These are phyloP conservation scores for Hymenoscyphus occultus DNA, from an alignment of 2,329 filamentous ascomycete species.

Conservation along the genomic window DNA sequence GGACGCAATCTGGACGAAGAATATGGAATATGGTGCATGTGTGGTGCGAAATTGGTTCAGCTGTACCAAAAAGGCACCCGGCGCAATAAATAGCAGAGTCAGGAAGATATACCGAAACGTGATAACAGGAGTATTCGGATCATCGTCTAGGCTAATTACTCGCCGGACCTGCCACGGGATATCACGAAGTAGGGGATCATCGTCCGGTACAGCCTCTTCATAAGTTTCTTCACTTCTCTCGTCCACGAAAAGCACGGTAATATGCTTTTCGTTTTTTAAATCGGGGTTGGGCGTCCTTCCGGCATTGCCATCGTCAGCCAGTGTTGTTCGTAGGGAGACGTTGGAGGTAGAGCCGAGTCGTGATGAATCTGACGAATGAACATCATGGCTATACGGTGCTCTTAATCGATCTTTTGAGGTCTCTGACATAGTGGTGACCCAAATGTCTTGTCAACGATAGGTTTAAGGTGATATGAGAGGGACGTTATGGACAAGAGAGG, in stretches of 20 bases:
- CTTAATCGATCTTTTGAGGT: slow-evolving; percentile 3
- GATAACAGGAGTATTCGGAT: slow-evolving; percentile 52
- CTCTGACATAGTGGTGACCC: slow-evolving; percentile 1
- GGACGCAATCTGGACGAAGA: slow-evolving; percentile 55
- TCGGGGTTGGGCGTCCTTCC: slow-evolving; percentile 13
- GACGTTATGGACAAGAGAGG: neutral
- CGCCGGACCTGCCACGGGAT: slow-evolving; percentile 55
- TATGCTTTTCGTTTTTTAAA: slow-evolving; percentile 5
- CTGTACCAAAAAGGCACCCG: slow-evolving; percentile 55
- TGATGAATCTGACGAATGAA: slow-evolving; percentile 8
- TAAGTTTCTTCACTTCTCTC: slow-evolving; percentile 12
- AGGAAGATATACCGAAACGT: slow-evolving; percentile 60
- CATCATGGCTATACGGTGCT: slow-evolving; percentile 5
- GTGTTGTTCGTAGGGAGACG: slow-evolving; percentile 7
- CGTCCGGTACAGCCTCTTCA: slow-evolving; percentile 33
- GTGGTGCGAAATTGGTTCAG: slow-evolving; percentile 57
- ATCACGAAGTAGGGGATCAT: slow-evolving; percentile 51
- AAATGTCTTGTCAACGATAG: neutral
- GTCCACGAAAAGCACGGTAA: slow-evolving; percentile 5
- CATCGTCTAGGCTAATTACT: slow-evolving; percentile 55
- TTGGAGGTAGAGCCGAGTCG: slow-evolving; percentile 9
- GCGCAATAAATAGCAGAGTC: slow-evolving; percentile 52
- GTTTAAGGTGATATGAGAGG: neutral
- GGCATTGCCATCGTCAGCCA: slow-evolving; percentile 7
- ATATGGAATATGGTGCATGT: slow-evolving; percentile 51